Evolutionary conservation across 805 yeast genomes (phyloP), one percentile per base, ranked within the genome.

Genomic region (Kazachstania bromeliacearum): DNA sequence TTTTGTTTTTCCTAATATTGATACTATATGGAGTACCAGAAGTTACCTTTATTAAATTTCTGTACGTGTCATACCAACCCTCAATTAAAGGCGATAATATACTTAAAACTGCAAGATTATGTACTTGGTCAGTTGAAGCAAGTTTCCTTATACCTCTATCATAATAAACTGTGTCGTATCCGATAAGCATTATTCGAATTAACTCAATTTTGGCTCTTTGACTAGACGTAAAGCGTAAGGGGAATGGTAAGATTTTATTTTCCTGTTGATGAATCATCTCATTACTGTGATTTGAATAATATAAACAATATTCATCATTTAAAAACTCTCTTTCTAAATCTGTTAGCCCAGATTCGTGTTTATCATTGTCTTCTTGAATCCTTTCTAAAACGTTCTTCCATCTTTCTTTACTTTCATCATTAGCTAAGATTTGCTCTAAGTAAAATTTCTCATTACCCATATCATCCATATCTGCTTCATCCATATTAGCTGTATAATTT

Each of bases 191-290:
- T 44, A 88, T 81, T 51, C 82, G 82, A 23, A 85, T 60, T 26
- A 88, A 59, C 49, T 85, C 95, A 22, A 88, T 65, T 44, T 81
- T 81, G 2, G 95, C 96, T 47, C 71, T 71, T 48, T 85, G 94
- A 18, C 67, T 57, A 8, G 53, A 51, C 0, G 85, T 71, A 46
- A 87, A 82, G 32, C 65, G 67, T 29, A 80, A 57, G n/a, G 55
- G 51, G 20, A 36, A 42, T 5, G 54, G 50, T 15, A 44, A 29
- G 2, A 37, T 28, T 13, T 12, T 25, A 3, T 26, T 36, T 20
- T 35, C 39, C 8, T 34, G 33, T 1, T 34, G 43, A 18, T 38
- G 42, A 6, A 22, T 16, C 15, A 32, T 14, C 26, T 31, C 41
- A 16, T 42, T 44, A 23, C 28, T 35, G 17, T 28, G 33, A 7